Percentiles rank a stretch among this genome's conserved stretches.
These are phyloP conservation scores for Platanthera guangdongensis DNA, from an alignment of 106 monocot species.

Conservation along the genomic window DNA sequence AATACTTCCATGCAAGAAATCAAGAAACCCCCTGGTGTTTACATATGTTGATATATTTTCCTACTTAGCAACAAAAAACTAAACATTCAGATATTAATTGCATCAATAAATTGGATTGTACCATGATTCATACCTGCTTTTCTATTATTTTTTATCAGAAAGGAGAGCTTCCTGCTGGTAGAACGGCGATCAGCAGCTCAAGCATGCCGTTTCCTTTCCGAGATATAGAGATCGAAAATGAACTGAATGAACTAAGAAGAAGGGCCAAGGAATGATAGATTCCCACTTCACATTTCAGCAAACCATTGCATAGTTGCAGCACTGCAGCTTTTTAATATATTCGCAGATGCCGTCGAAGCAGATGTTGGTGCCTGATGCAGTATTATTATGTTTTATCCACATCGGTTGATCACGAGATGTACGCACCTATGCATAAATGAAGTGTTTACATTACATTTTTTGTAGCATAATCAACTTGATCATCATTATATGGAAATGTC, in stretches of 20 bases:
- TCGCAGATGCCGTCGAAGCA: not conserved
- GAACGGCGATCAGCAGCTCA: conserved; percentile 58
- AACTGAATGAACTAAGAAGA: conserved; percentile 78
- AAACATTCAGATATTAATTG: not conserved
- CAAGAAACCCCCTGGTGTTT: not conserved
- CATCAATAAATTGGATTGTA: too few species aligned
- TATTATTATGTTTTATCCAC: not conserved
- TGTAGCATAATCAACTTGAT: not conserved
- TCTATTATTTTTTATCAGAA: conserved; percentile 34
- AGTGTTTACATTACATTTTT: not conserved
- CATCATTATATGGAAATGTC: not conserved
- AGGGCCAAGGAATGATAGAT: conserved; percentile 54
- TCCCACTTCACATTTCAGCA: not conserved
- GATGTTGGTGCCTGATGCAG: too few species aligned
- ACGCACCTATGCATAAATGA: not conserved
- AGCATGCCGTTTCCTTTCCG: conserved; percentile 41
- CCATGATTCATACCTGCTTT: too few species aligned
- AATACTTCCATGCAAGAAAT: too few species aligned
- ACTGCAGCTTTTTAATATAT: not conserved
- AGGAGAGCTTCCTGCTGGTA: conserved; percentile 87
- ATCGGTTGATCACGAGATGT: not conserved
- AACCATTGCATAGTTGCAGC: not conserved
- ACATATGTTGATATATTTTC: not conserved
- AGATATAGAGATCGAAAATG: conserved; percentile 70
- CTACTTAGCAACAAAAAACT: not conserved